Evolutionary conservation across 805 yeast species (phyloP), one percentile per base, ranked within the genome.

Genomic region (Blastobotrys robertii): DNA sequence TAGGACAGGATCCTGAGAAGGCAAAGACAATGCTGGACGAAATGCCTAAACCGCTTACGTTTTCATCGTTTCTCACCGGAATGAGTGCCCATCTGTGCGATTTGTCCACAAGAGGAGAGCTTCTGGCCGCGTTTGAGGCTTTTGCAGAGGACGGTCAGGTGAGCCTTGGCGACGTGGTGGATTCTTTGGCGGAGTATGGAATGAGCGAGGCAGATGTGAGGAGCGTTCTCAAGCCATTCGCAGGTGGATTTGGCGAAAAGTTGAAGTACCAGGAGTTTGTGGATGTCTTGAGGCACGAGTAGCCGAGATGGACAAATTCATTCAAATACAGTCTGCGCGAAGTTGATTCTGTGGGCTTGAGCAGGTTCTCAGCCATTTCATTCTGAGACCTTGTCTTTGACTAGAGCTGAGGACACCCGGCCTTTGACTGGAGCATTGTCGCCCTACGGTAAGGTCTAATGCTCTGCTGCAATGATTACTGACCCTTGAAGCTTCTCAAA

Each of bases 181-280:
- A 69, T 35, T 70, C 73, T 30, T 63, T 84, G 15, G 62, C 72
- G 12, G 76, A 71, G 48, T 50, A 62, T 55, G 78, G 65, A 31
- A 64, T 60, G 61, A 53, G 38, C 37, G 58, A 56, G 15, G 52
- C 49, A 1, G 76, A 77, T 22, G 69, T 47, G 3, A 74, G 71
- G 30, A 56, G 57, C 8, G 66, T 79, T 34, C 66, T 83, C 8
- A 63, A 66, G 12, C 74, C 74, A 4, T 86, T 81, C 28, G 42
- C 41, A 76, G 70, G 46, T 64, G 77, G 60, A 70, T 77, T 45
- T 83, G 74, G 73, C 43, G 69, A 66, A 44, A 55, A 72, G 16
- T 82, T 87, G 54, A 62, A 73, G 52, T 85, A 82, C 4, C 66
- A 70, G 30, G 76, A 73, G 46, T 83, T 87, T 66, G 62, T 84